A percentile compares a stretch with the other conserved stretches of the same genome.
Evolutionary conservation across 1,284 basidiomycete genomes (phyloP).

Genomic region (Rhodotorula sp.): DNA sequence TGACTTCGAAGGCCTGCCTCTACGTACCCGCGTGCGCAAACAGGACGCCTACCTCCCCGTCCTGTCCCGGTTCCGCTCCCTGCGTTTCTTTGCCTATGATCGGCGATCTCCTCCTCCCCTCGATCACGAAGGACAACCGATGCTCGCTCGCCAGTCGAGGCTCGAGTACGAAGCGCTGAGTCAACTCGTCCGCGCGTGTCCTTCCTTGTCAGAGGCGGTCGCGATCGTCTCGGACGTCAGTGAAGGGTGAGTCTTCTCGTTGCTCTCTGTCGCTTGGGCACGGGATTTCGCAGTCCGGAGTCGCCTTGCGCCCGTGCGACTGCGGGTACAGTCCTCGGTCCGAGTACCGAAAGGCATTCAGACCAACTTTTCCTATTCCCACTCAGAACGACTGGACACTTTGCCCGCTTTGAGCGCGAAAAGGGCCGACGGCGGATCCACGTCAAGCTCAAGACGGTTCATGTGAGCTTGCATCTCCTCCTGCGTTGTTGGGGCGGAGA

Average conservation of each 20-base stretch:
- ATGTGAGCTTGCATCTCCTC: background rate
- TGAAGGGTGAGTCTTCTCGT: slow-evolving; percentile 18
- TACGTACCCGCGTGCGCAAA: too few species aligned
- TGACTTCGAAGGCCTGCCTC: background rate
- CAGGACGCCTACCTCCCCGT: slow-evolving; percentile 29
- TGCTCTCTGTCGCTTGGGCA: background rate
- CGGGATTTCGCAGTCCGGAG: too few species aligned
- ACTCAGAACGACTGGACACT: slow-evolving; percentile 16
- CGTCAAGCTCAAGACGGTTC: slow-evolving; percentile 16
- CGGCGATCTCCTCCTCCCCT: slow-evolving; percentile 9
- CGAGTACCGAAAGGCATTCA: too few species aligned
- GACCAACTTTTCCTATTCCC: rapidly evolving
- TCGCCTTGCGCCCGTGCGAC: too few species aligned
- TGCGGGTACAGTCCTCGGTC: too few species aligned
- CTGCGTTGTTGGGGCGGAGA: background rate
- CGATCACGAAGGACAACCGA: background rate
- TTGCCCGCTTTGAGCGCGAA: slow-evolving; percentile 15
- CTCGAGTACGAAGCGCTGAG: slow-evolving; percentile 26
- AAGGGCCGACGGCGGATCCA: slow-evolving; percentile 8
- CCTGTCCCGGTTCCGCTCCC: slow-evolving; percentile 9
- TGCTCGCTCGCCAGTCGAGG: slow-evolving; percentile 3
- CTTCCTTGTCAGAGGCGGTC: slow-evolving; percentile 24
- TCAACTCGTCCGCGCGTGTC: slow-evolving; percentile 5
- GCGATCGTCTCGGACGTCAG: slow-evolving; percentile 27
- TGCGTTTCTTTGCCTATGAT: slow-evolving; percentile 36